Base-by-base conservation (phyloP, 768 basidiomycete species). In the Panellus pusillus region DNA sequence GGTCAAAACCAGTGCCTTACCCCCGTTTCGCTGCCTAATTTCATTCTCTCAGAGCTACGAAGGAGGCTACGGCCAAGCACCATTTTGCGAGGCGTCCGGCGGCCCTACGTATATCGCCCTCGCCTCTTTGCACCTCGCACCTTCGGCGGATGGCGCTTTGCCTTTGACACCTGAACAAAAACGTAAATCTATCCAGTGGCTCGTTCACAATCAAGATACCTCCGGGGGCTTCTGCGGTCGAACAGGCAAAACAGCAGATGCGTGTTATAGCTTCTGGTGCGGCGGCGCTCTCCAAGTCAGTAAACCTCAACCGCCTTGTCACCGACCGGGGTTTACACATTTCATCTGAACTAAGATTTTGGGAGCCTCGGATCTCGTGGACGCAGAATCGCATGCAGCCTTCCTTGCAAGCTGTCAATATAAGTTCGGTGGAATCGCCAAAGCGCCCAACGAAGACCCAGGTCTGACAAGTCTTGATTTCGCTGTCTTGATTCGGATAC, bases 181-280 rank as follows among this genome's bases (percentile, higher is more conserved):
- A 40, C 63, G 72, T 9, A 67, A 72, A 40, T 90, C 91, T 0
- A 72, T 89, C 27, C 75, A 84, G 27, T 98, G 94, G 93, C 74
- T 95, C 1, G 56, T 85, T 14, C 80, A 84, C 41, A 89, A 88
- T 46, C 93, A 93, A 65, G 74, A 80, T 42, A 55, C 63, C 0
- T 75, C 76, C 0, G 93, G 93, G 0, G 96, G 96, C 0, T 97
- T 93, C 65, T 75, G 87, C 61, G 96, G 96, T 2, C 79, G 96
- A 19, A 93, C 93, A 1, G 86, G 84, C 53, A 99, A 99, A 71
- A 75, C 79, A 4, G 81, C 88, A 6, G 96, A 98, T 59, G 91
- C 93, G 3, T 99, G 96, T 67, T 99, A 99, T 69, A 91, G 90
- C 59, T 98, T 97, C 69, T 99, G 96, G 96, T 89, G 88, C 61